Evolutionary conservation across 805 yeast genomes (phyloP), one percentile per base, ranked within the genome.

Genomic region (Lipomyces sp.): DNA sequence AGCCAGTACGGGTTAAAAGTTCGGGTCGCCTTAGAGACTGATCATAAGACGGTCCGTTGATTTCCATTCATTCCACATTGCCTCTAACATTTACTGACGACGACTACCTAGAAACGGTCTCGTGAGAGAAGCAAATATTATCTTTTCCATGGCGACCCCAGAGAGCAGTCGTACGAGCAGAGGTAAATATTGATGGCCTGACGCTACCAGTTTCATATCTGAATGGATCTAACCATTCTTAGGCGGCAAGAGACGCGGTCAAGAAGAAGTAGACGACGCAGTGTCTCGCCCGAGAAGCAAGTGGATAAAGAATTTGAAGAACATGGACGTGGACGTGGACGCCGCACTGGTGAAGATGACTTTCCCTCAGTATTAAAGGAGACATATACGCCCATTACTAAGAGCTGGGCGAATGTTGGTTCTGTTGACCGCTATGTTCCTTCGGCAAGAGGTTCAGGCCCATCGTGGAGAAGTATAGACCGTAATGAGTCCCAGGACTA

Each of bases 141-240:
- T 75, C 77, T 87, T 64, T 73, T 87, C 5, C 86, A 87, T 70
- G 90, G 90, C 1, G 90, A 87, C 73, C 90, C 90, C 0, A 86
- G 84, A 10, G 71, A 71, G 62, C 67, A 53, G 6, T 69, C 39
- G 13, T 42, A 18, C 30, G 63, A 56, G 39, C 39, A 59, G 34
- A 51, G 54, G 66, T 59, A 37, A 24, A 30, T 15, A 13, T 42
- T 15, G n/a, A 18, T n/a, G 24, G 48, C 3, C 18, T 11, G 48
- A 15, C 39, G 39, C 48, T 42, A n/a, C 24, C n/a, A 42, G 4
- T 42, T 39, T 42, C 48, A 24, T 15, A 7, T 15, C 48, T n/a
- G 48, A 42, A 18, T 7, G 48, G n/a, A 42, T 15, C n/a, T n/a
- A 15, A 15, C 18, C 24, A 15, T 1, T 7, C 34, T 29, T 18